These are phyloP conservation scores for Lentinula sp. DNA, from an alignment of 768 basidiomycete species.

Conservation along the genomic window DNA sequence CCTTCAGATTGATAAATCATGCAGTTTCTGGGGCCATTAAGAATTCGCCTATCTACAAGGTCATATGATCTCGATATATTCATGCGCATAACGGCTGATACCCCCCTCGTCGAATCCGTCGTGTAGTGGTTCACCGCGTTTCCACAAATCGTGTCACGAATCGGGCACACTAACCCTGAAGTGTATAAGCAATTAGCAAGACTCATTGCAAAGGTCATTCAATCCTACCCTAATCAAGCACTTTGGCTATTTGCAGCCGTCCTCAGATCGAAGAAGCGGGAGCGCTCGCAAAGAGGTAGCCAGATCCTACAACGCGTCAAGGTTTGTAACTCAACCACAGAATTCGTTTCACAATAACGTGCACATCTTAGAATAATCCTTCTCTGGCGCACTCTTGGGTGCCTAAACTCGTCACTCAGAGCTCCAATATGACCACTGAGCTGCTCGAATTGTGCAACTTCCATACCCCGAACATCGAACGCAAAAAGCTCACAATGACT, in stretches of 20 bases:
- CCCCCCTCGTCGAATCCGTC: neutral
- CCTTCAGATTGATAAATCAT: conserved; percentile 52
- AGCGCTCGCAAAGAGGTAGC: conserved; percentile 55
- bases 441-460: conserved; percentile 63
- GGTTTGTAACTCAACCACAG: conserved; percentile 28
- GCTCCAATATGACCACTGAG: conserved; percentile 58
- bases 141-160: conserved; percentile 93
- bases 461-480: conserved; percentile 19
- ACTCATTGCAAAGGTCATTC: conserved; percentile 71
- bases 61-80: conserved; percentile 16
- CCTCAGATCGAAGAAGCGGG: conserved; percentile 70
- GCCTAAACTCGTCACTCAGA: conserved; percentile 46
- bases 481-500: conserved; percentile 39
- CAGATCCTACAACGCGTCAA: conserved; percentile 51
- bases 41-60: conserved; percentile 77
- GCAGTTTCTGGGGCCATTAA: conserved; percentile 49
- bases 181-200: conserved; percentile 55
- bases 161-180: conserved; percentile 63
- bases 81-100: neutral
- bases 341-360: neutral
- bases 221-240: conserved; percentile 82
- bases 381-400: conserved; percentile 33
- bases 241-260: conserved; percentile 91
- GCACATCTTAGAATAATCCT: conserved; percentile 35
- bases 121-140: conserved; percentile 91